A percentile compares a stretch with the other conserved stretches of the same genome.
Conservation (phyloP, 2,329 filamentous ascomycete species). For the Neurospora crassa region DNA sequence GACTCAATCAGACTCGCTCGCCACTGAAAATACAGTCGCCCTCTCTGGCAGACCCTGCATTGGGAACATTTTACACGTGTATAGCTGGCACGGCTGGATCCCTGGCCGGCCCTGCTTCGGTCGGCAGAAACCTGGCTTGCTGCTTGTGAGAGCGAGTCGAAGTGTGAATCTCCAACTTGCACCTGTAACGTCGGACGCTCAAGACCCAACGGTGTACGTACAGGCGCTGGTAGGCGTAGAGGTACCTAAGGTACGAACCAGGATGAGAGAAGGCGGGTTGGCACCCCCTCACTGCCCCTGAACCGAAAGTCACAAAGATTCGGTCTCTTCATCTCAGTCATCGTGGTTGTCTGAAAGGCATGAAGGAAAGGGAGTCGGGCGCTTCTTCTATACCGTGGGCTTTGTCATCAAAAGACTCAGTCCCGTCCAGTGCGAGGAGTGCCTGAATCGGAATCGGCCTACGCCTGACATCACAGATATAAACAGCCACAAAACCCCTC, state of each 20-base stretch:
- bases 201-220: neutral
- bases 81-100: neutral
- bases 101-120: neutral
- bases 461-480: neutral
- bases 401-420: neutral
- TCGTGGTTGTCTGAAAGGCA: neutral
- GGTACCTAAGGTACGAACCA: neutral
- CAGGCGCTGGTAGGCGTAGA: neutral
- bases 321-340: neutral
- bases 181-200: neutral
- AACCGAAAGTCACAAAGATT: neutral
- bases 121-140: neutral
- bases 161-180: neutral
- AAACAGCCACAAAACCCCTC: neutral
- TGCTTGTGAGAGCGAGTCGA: neutral
- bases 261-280: neutral
- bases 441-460: neutral
- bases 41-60: neutral
- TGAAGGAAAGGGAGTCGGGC: neutral
- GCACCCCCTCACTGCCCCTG: neutral
- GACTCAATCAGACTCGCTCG: neutral
- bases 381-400: neutral
- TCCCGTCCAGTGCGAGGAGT: neutral
- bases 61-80: neutral
- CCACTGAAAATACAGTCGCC: neutral